Evolutionary conservation across 1,139 yeast genomes (phyloP), one percentile per base, ranked within the genome.

Genomic region (Kurtzmaniella quercitrusa): DNA sequence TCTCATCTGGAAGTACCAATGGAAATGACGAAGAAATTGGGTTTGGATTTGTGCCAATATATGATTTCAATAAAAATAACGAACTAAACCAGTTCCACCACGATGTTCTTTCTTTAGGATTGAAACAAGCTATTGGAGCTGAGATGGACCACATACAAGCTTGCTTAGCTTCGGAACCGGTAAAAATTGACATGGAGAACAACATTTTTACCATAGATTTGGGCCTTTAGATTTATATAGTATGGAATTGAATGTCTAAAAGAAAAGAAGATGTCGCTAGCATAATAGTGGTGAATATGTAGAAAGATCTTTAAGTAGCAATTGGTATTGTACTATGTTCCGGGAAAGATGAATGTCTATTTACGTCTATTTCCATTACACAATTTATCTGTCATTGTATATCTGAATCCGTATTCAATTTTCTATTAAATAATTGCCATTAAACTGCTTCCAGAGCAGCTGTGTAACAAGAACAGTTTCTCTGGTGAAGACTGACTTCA

Each of bases 1-100:
- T 11, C 45, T 15, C 39, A 3, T 25, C 38, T 11, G n/a, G n/a
- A n/a, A 39, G 41, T 11, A 37, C 42, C 3, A 37, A 12, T 17
- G 34, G 33, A 16, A 43, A 45, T 15, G 47, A 41, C 14, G 61
- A 55, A 27, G 55, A 48, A 3, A 45, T 50, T 23, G 60, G 57
- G 3, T 50, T 53, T 18, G 61, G 60, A 8, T 66, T 55, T 48
- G 56, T 65, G 38, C 67, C 76, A 2, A 49, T 59, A 2, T 66
- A 69, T 44, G 75, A 70, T 46, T 72, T 55, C 49, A 65, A 70
- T 46, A 50, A 54, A 25, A 58, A 57, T 34, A 67, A 66, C 47
- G 75, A 72, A 44, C 63, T 59, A 41, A 57, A 58, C 37, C 50
- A 57, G 16, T 70, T 59, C 46, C 53, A 62, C 12, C 51, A 59